Percentiles rank a stretch among this genome's conserved stretches.
Evolutionary conservation across 2,329 filamentous ascomycete genomes (phyloP).

Genomic region (Metarhizium humberi): DNA sequence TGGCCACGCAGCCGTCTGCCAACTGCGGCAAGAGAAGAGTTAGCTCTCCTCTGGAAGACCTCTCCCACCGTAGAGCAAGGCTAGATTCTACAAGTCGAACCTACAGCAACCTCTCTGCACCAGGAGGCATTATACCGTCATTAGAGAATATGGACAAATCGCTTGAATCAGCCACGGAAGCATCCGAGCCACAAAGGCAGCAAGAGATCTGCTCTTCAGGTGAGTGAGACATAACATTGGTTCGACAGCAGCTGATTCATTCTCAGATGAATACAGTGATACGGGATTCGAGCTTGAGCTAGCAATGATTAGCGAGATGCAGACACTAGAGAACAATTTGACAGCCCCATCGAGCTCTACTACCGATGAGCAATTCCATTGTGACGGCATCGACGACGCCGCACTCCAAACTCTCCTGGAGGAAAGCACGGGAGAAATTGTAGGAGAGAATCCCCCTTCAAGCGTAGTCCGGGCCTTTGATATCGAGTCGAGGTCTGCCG

Average conservation of each 20-base stretch:
- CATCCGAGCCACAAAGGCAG: background rate
- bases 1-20: background rate
- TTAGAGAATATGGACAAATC: background rate
- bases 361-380: background rate
- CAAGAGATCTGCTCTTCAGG: background rate
- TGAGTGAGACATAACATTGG: background rate
- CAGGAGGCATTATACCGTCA: background rate
- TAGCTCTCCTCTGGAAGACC: background rate
- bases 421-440: too few species aligned
- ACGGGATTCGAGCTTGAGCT: background rate
- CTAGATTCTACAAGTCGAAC: background rate
- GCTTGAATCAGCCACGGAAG: background rate
- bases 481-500: constrained; percentile 22
- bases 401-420: background rate
- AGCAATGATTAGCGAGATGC: background rate
- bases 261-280: background rate
- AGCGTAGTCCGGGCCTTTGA: constrained; percentile 24
- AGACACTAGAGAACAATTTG: background rate
- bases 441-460: constrained; percentile 13
- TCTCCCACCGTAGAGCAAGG: background rate
- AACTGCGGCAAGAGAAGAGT: background rate
- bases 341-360: background rate
- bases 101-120: background rate
- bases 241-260: background rate
- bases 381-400: background rate